These are phyloP conservation scores for Chlamydomonas sp. DNA, from an alignment of 139 green algal species.

Conservation along the genomic window DNA sequence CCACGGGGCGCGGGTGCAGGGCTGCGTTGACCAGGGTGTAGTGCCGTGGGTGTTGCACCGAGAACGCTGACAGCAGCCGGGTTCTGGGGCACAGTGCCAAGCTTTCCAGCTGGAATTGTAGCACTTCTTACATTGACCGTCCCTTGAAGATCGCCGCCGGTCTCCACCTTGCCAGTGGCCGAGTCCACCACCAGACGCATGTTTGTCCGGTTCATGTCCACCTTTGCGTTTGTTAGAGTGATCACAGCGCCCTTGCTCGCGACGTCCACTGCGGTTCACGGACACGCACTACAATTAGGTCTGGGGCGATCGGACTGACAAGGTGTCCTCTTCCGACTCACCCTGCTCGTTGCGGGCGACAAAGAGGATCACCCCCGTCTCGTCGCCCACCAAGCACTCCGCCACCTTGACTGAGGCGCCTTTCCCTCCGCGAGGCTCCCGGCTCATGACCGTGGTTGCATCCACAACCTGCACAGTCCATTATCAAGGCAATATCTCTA, in stretches of 20 bases:
- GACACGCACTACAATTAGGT: not conserved
- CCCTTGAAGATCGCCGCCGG: not conserved
- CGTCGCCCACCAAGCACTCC: conserved; percentile 91
- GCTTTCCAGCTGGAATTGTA: not conserved
- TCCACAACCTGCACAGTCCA: conserved; percentile 74
- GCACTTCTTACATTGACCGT: conserved; percentile 3
- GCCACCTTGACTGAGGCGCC: conserved; percentile 68
- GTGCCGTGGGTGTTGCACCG: not conserved
- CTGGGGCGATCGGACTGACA: not conserved
- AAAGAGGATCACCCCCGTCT: conserved; percentile 85
- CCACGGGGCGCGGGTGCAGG: not conserved
- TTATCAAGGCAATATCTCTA: not conserved
- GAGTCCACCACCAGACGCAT: conserved; percentile 90
- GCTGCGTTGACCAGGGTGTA: not conserved
- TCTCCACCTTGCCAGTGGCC: conserved; percentile 74
- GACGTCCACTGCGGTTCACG: conserved; percentile 79
- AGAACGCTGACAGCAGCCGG: not conserved
- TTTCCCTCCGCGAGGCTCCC: conserved; percentile 44
- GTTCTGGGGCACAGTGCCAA: not conserved
- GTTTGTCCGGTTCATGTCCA: conserved; percentile 91
- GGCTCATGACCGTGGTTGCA: conserved; percentile 74
- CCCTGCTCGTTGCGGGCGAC: conserved; percentile 88
- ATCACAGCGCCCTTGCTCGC: conserved; percentile 71
- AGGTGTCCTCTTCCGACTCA: conserved; percentile 30
- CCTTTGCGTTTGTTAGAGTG: conserved; percentile 84